Evolutionary conservation across 1,284 basidiomycete genomes (phyloP).

Genomic region (Pisolithus thermaeus): DNA sequence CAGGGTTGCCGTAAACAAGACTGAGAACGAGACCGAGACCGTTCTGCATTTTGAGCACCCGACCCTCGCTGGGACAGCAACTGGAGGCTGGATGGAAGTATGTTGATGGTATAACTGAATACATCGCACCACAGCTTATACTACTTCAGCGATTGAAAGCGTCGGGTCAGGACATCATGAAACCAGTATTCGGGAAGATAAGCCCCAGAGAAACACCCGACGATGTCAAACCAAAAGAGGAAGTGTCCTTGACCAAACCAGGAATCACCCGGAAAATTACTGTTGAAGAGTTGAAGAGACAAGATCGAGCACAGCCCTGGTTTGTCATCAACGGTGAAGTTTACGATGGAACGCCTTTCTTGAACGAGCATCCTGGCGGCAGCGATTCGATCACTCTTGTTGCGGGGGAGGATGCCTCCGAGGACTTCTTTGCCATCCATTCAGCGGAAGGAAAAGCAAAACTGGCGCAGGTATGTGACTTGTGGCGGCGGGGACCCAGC

Average conservation of each 20-base stretch:
- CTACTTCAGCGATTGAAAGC: slow-evolving; percentile 41
- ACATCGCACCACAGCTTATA: background rate
- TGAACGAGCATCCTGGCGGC: slow-evolving; percentile 62
- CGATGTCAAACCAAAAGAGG: background rate
- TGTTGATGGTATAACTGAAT: background rate
- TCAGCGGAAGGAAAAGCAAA: slow-evolving; percentile 45
- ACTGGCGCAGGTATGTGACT: slow-evolving; percentile 36
- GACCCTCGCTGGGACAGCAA: slow-evolving; percentile 43
- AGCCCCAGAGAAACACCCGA: slow-evolving; percentile 1
- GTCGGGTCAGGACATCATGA: slow-evolving; percentile 39
- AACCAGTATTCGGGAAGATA: slow-evolving; percentile 34
- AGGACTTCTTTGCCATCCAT: slow-evolving; percentile 59
- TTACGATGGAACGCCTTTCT: slow-evolving; percentile 49
- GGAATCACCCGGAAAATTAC: slow-evolving; percentile 41
- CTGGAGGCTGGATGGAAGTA: slow-evolving; percentile 63
- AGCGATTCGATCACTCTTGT: slow-evolving; percentile 53
- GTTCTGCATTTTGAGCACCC: slow-evolving; percentile 57
- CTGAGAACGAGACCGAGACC: slow-evolving; percentile 22
- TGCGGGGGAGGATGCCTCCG: slow-evolving; percentile 59
- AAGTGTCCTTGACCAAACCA: slow-evolving; percentile 34
- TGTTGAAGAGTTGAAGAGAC: slow-evolving; percentile 40
- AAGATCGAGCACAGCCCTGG: slow-evolving; percentile 48
- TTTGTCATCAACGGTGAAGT: slow-evolving; percentile 57
- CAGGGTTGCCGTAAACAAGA: slow-evolving; percentile 46
- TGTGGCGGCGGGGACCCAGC: slow-evolving; percentile 1